Conservation (phyloP, 2,329 filamentous ascomycete genomes). For the Penicillium sp. region DNA sequence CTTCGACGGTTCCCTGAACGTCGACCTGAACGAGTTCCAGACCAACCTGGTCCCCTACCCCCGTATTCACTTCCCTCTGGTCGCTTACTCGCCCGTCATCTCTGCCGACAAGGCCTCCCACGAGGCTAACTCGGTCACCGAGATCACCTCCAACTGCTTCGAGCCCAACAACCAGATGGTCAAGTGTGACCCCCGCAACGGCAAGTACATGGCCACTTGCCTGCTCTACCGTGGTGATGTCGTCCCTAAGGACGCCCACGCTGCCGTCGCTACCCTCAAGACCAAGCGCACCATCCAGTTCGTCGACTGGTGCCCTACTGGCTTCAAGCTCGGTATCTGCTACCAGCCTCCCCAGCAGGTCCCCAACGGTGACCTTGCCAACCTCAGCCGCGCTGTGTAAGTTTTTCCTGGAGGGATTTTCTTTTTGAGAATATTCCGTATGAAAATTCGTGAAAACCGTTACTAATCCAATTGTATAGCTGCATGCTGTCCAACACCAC, state of each 20-base stretch:
- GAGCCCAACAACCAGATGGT: constrained; percentile 99
- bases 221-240: constrained; percentile 98
- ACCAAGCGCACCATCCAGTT: constrained; percentile 99
- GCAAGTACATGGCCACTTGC: constrained; percentile 99
- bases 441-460: constrained; percentile 23
- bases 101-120: constrained; percentile 94
- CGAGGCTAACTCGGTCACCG: constrained; percentile 96
- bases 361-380: constrained; percentile 94
- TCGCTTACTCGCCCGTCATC: constrained; percentile 93
- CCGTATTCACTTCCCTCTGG: constrained; percentile 98
- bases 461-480: constrained; percentile 51
- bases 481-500: constrained; percentile 97
- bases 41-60: constrained; percentile 99
- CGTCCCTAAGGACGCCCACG: constrained; percentile 93
- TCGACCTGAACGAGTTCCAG: constrained; percentile 99
- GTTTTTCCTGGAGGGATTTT: constrained; percentile 46
- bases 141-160: constrained; percentile 99
- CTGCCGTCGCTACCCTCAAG: constrained; percentile 93
- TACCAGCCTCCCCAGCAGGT: constrained; percentile 97
- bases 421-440: constrained; percentile 1
- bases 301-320: constrained; percentile 99
- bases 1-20: constrained; percentile 98
- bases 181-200: constrained; percentile 97
- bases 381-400: constrained; percentile 97
- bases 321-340: constrained; percentile 99